Percentiles rank a stretch among this genome's conserved stretches.
Conservation (phyloP, 1,139 yeast genomes). For the Taphrina pruni region DNA sequence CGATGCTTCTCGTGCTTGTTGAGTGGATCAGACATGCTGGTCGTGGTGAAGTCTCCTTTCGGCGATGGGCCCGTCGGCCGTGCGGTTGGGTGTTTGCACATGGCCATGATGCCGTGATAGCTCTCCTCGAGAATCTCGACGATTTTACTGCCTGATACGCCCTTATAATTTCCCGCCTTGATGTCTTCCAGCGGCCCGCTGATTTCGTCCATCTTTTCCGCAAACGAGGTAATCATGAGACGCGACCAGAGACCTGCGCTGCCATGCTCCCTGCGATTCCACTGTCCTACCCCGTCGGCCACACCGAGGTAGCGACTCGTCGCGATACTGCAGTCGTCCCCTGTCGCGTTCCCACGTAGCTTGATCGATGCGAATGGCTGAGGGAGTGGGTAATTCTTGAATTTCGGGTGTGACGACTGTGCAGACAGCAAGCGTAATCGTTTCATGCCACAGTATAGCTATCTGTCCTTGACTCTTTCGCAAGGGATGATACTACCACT, state of each 20-base stretch:
- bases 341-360: slow-evolving; percentile 37
- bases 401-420: slow-evolving; percentile 37
- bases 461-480: no score
- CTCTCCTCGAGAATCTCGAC: slow-evolving; percentile 32
- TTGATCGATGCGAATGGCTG: slow-evolving; percentile 31
- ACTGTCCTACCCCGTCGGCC: slow-evolving; percentile 45
- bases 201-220: slow-evolving; percentile 24
- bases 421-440: slow-evolving; percentile 31
- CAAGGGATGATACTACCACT: no score
- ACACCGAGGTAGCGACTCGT: slow-evolving; percentile 38
- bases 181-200: background rate
- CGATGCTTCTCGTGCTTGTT: slow-evolving; percentile 27
- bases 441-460: slow-evolving; percentile 7
- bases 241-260: slow-evolving; percentile 45
- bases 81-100: slow-evolving; percentile 36
- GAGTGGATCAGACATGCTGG: slow-evolving; percentile 40
- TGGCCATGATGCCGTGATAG: slow-evolving; percentile 37
- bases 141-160: slow-evolving; percentile 10
- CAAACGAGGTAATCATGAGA: slow-evolving; percentile 34
- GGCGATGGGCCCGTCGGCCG: slow-evolving; percentile 38
- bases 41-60: slow-evolving; percentile 33
- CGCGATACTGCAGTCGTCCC: slow-evolving; percentile 36
- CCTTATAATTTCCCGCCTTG: background rate
- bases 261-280: slow-evolving; percentile 44
- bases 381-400: slow-evolving; percentile 38